Evolutionary conservation across 2,329 filamentous ascomycete species (phyloP), one percentile per base, ranked within the genome.

Genomic region (Cadophora malorum): DNA sequence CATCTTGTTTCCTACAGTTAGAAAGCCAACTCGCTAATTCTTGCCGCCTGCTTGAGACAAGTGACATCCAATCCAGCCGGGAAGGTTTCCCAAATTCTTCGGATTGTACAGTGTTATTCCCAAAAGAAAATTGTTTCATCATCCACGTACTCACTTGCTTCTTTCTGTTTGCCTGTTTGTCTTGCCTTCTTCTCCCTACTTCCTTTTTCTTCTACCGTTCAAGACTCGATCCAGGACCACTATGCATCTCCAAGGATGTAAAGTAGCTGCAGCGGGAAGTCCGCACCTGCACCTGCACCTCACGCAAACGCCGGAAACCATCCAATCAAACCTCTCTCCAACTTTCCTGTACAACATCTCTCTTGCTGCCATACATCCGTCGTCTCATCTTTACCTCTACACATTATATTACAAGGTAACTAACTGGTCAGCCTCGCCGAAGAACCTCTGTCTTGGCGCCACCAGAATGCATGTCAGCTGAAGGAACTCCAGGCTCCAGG

Each of bases 161-260:
- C 41, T 45, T 10, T 45, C 41, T 19, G 12, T 45, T 6, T 45
- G 14, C 16, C 41, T 16, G 35, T 38, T 14, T 38, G 35, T 38
- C 35, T 38, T 9, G 35, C 35, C 12, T 38, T 9, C 35, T 38
- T 38, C 12, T 14, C 8, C 35, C 35, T 10, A 38, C 35, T 45
- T 45, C 16, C 41, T 45, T 19, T 19, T 16, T 45, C 12, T 45
- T 45, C 10, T 16, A 45, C 2, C 16, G 9, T 45, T 1, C 41
- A 45, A 21, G 4, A 49, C 45, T 49, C n/a, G 19, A 21, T 21
- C 4, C 45, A 14, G 45, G 45, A 49, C 2, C n/a, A 21, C n/a
- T 21, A 59, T 58, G 55, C 52, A n/a, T 25, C 25, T 38, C 56
- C 56, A 59, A 59, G 33, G 56, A 59, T 59, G 21, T 14, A 28